A percentile compares a stretch with the other conserved stretches of the same genome.
Evolutionary conservation across 495 filamentous ascomycete genomes (phyloP).

Genomic region (Penicillium coprophilum): DNA sequence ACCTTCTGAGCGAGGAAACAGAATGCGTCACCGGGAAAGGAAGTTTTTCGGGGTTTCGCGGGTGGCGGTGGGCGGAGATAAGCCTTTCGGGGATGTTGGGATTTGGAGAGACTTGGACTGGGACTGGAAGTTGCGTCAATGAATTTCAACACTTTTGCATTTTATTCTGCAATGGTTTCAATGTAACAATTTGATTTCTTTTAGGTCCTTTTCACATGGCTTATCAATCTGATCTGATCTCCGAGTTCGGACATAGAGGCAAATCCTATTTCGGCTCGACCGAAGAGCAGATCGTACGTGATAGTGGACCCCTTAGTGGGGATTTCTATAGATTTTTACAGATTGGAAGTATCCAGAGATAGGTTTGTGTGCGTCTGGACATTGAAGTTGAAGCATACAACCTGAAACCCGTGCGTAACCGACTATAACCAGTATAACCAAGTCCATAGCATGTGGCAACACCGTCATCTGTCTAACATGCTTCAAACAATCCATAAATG

Average conservation of each 20-base stretch:
- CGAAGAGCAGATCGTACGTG: background rate
- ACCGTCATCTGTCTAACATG: too few species aligned
- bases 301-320: background rate
- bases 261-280: background rate
- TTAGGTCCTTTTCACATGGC: conserved; percentile 18
- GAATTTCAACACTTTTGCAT: background rate
- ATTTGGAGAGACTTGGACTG: conserved; percentile 6
- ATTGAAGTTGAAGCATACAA: background rate
- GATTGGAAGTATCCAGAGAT: background rate
- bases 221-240: conserved; percentile 38
- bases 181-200: conserved; percentile 21
- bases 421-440: background rate
- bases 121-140: background rate
- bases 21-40: conserved; percentile 23
- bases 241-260: conserved; percentile 25
- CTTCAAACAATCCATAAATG: too few species aligned
- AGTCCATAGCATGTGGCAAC: background rate
- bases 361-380: background rate
- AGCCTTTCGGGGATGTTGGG: conserved; percentile 11
- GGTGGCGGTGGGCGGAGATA: conserved; percentile 36
- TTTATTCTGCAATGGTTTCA: conserved; percentile 5
- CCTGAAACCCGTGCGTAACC: background rate
- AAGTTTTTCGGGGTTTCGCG: conserved; percentile 35
- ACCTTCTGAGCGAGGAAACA: background rate
- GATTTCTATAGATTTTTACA: background rate